phyloP scores from a whole-genome alignment of 78 protist genomes.

The Cavenderia fasciculata region DNA sequence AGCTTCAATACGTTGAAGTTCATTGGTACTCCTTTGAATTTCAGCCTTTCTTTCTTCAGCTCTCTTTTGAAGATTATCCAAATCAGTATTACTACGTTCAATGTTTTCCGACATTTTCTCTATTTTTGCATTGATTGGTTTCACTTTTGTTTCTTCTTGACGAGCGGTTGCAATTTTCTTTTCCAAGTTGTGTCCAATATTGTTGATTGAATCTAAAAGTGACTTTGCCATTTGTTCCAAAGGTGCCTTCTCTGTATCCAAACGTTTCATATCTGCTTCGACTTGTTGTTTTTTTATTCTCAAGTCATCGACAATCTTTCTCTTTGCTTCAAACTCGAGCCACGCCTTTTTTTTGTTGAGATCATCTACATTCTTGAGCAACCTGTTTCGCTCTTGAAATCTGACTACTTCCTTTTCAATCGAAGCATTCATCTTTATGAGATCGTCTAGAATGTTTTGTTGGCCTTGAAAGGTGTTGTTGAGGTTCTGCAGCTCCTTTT shows the following conservation, averaged over 20 bases:
- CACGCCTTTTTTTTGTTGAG: slow-evolving; percentile 53
- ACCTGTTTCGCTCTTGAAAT: slow-evolving; percentile 75
- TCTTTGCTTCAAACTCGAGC: slow-evolving; percentile 24
- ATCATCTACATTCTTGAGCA: slow-evolving; percentile 10
- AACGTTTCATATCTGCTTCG: background rate
- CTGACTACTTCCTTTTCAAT: slow-evolving; percentile 81
- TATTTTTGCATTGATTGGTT: background rate
- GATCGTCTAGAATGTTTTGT: slow-evolving; percentile 41
- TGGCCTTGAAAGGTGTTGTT: slow-evolving; percentile 15
- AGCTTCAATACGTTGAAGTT: too few species aligned
- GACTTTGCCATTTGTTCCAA: background rate
- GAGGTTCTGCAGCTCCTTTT: background rate
- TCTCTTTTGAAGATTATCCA: background rate
- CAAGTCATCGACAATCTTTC: background rate
- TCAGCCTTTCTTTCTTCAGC: slow-evolving; percentile 28
- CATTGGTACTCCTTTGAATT: too few species aligned
- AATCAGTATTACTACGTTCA: background rate
- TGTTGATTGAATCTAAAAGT: too few species aligned
- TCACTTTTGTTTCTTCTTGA: background rate
- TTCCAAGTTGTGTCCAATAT: background rate
- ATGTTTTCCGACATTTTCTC: background rate
- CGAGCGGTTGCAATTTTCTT: background rate
- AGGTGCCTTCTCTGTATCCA: background rate
- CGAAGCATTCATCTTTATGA: slow-evolving; percentile 62
- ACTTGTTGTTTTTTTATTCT: background rate